Evolutionary conservation across 768 basidiomycete species (phyloP).

Genomic region (Chalciporus chontae): DNA sequence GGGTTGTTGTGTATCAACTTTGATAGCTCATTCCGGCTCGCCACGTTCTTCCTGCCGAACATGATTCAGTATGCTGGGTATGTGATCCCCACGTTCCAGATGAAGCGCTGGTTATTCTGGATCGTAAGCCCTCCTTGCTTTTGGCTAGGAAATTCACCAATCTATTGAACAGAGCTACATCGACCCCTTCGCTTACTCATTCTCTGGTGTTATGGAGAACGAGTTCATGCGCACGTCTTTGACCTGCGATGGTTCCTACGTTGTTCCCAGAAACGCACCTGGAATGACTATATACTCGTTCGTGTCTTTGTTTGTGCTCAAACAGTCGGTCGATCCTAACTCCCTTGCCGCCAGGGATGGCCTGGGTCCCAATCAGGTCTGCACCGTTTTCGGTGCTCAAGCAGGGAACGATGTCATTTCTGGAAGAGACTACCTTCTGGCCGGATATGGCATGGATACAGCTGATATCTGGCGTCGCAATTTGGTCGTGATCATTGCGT

Average conservation of each 20-base stretch:
- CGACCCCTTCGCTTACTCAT: constrained; percentile 56
- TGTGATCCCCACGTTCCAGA: constrained; percentile 23
- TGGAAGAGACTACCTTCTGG: constrained; percentile 35
- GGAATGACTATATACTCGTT: constrained; percentile 63
- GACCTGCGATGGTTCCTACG: constrained; percentile 52
- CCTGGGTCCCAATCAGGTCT: constrained; percentile 39
- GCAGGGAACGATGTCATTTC: constrained; percentile 39
- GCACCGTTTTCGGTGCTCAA: constrained; percentile 38
- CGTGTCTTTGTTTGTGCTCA: constrained; percentile 26
- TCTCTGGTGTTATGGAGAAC: constrained; percentile 39
- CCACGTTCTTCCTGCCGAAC: constrained; percentile 34
- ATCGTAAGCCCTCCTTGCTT: constrained; percentile 36
- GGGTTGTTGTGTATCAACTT: neutral
- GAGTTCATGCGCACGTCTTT: constrained; percentile 43
- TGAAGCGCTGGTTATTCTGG: constrained; percentile 16
- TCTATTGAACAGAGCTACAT: constrained; percentile 53
- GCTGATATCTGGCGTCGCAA: constrained; percentile 64
- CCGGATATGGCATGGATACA: constrained; percentile 45
- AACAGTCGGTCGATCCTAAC: neutral
- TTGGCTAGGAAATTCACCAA: constrained; percentile 14
- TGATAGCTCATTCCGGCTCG: constrained; percentile 1
- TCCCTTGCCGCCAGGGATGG: neutral
- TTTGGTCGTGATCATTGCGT: constrained; percentile 67
- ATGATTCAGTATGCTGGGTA: constrained; percentile 44
- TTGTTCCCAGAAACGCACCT: constrained; percentile 63